These are phyloP conservation scores for Pseudogymnoascus sp. DNA, from an alignment of 2,329 filamentous ascomycete species.

Conservation along the genomic window DNA sequence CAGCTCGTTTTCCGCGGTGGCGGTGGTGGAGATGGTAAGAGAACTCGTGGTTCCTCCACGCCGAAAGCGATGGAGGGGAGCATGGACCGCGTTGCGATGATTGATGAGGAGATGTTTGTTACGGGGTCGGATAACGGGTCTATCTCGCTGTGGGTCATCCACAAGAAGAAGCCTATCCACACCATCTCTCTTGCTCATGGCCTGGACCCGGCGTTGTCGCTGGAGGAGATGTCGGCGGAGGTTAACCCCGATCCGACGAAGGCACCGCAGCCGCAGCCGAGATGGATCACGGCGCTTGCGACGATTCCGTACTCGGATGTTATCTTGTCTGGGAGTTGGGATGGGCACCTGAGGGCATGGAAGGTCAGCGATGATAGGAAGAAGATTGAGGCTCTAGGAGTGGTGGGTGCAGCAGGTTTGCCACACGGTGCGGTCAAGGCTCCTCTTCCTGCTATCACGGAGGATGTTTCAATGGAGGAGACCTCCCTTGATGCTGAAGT, in stretches of 20 bases:
- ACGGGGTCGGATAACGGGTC: conserved; percentile 89
- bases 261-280: conserved; percentile 57
- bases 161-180: conserved; percentile 91
- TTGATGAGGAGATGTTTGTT: conserved; percentile 82
- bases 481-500: background rate
- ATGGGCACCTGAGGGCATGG: conserved; percentile 81
- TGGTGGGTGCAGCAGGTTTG: conserved; percentile 41
- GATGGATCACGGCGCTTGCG: conserved; percentile 83
- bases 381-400: conserved; percentile 63
- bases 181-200: conserved; percentile 77
- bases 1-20: conserved; percentile 92
- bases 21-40: conserved; percentile 48
- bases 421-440: conserved; percentile 21
- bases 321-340: conserved; percentile 89
- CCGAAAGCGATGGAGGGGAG: conserved; percentile 61
- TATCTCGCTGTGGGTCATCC: conserved; percentile 75
- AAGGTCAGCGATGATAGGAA: conserved; percentile 73
- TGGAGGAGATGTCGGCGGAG: conserved; percentile 67
- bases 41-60: conserved; percentile 35
- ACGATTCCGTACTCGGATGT: conserved; percentile 86
- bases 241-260: conserved; percentile 49
- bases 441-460: background rate
- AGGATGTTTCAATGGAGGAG: conserved; percentile 7
- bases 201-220: conserved; percentile 60
- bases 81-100: conserved; percentile 83